Evolutionary conservation across 73 alveolate genomes (phyloP), one percentile per base, ranked within the genome.

Genomic region (Paramecium sonneborni): DNA sequence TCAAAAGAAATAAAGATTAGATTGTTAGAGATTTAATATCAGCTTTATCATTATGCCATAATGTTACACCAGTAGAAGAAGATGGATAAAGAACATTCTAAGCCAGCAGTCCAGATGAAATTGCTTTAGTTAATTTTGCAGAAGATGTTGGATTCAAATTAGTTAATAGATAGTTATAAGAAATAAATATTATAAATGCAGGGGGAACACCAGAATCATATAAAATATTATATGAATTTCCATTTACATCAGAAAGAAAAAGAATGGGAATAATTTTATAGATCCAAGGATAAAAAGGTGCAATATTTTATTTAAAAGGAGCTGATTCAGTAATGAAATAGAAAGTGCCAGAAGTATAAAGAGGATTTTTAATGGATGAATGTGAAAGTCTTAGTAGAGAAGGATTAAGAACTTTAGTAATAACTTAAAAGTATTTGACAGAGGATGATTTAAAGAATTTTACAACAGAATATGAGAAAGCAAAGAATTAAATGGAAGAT

Each of bases 321-420:
- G 99, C 99, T n/a, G 99, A 98, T 72, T 98, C 96, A 14, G 96
- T 97, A 6, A 98, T 98, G 99, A 95, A 97, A 85, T 86, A 89
- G 1, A 97, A 96, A 94, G 97, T 95, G 6, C 95, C 94, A 55
- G 96, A 95, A 90, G 96, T 90, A 8, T 57, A 94, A 85, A 93
- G 97, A 82, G 97, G 95, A 52, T 92, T 87, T 30, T 72, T 96
- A n/a, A 88, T 92, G 56, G 99, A 97, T 74, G 95, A 96, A 43
- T 96, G 99, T 76, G 98, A 97, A 91, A 94, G 96, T 74, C 95
- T 97, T 26, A 98, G 98, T 23, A 94, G 96, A 95, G 99, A 97
- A 74, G 99, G 99, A 3, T 92, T 97, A 48, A 92, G 99, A 85
- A 97, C 99, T 32, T 92, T 97, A 74, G 98, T 97, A 23, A 96